Conservation (phyloP, 2,329 filamentous ascomycete genomes). For the Talaromyces rugulosus region DNA sequence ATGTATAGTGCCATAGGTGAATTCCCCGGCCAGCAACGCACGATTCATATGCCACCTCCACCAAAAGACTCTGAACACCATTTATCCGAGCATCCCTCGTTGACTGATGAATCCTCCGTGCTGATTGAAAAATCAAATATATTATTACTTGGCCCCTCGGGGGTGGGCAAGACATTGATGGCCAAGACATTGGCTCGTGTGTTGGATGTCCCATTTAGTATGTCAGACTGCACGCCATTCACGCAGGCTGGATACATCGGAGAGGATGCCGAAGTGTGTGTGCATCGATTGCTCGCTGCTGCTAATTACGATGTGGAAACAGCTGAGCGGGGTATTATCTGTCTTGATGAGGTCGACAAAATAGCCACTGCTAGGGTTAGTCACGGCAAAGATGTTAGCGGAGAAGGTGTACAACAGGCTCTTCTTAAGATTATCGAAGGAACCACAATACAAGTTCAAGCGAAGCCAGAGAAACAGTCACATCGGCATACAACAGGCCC, state of each 20-base stretch:
- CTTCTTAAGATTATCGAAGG: constrained; percentile 94
- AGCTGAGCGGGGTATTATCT: constrained; percentile 88
- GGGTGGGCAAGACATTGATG: constrained; percentile 95
- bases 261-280: constrained; percentile 93
- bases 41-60: constrained; percentile 36
- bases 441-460: constrained; percentile 85
- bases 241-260: constrained; percentile 97
- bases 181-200: constrained; percentile 82
- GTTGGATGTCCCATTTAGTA: constrained; percentile 91
- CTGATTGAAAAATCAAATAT: constrained; percentile 96
- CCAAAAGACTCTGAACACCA: constrained; percentile 21
- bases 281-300: constrained; percentile 83
- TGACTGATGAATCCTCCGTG: constrained; percentile 56
- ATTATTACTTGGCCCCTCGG: constrained; percentile 83
- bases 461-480: constrained; percentile 57
- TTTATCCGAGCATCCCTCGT: constrained; percentile 29
- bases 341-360: constrained; percentile 96
- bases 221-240: constrained; percentile 92
- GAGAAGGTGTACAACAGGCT: constrained; percentile 94
- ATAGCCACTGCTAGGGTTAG: constrained; percentile 82
- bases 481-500: constrained; percentile 32
- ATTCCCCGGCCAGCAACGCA: constrained; percentile 58
- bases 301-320: constrained; percentile 82
- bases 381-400: constrained; percentile 89
- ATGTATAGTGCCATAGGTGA: constrained; percentile 47